Evolutionary conservation across 2,329 filamentous ascomycete genomes (phyloP), one percentile per base, ranked within the genome.

Genomic region (Xylariomycetidae sp.): DNA sequence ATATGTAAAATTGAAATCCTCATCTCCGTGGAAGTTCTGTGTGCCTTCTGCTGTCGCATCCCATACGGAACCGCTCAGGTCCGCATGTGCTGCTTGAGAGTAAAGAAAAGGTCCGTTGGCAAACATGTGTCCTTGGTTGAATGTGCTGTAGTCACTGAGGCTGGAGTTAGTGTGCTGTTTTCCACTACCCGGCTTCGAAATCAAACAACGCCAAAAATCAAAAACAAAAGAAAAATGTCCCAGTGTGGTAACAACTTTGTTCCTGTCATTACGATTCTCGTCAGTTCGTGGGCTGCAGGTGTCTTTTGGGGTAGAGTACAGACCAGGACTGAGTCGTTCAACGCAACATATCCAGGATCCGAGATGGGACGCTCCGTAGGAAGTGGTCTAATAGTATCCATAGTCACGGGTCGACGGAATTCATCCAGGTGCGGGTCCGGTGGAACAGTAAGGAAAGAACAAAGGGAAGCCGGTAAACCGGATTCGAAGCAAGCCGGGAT

Each of bases 11-110:
- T 68, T 57, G 57, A 64, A 72, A 36, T 75, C 72, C 61, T 75
- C 73, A 43, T 76, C 71, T 66, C 66, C 68, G 49, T 63, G 64
- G 57, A 74, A 72, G 69, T 71, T 73, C 68, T 76, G 73, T 72
- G 69, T 51, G 53, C 70, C 71, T 69, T 77, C 73, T 64, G 61
- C 61, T 64, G 70, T 60, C 54, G 67, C 54, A 49, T 68, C 72
- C 73, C 73, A 77, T 53, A 69, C 62, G 55, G 70, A 64, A 63
- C 69, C 65, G 49, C 58, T 58, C 40, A 73, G 66, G 65, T 74
- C 72, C 54, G 68, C 62, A 65, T 70, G 69, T 71, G 69, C 72
- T 69, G 71, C 70, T 55, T 74, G 71, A 68, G 68, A 67, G 60
- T 70, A 74, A 61, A 70, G 64, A 68, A 74, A 73, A 57, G 73